A percentile compares a stretch with the other conserved stretches of the same genome.
Evolutionary conservation across 2,329 filamentous ascomycete genomes (phyloP).

Genomic region (Alternaria metachromatica): DNA sequence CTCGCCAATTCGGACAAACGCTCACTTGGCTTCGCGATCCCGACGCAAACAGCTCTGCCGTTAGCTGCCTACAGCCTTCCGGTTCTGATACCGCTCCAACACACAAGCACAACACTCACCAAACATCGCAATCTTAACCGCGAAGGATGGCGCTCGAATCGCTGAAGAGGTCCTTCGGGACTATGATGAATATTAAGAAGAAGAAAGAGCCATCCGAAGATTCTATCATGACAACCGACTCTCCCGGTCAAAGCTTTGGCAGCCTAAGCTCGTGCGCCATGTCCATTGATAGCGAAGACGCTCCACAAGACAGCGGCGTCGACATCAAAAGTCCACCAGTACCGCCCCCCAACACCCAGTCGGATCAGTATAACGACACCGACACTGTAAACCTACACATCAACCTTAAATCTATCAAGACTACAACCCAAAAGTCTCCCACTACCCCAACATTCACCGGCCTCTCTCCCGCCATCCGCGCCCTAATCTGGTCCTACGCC

Average conservation of each 20-base stretch:
- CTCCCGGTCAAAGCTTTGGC: neutral
- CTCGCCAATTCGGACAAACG: neutral
- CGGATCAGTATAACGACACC: neutral
- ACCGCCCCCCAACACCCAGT: neutral
- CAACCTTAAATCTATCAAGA: neutral
- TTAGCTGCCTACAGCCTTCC: neutral
- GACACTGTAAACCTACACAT: neutral
- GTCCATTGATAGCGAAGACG: neutral
- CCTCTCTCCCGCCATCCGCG: conserved; percentile 2
- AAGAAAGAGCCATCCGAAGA: neutral
- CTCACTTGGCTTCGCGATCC: neutral
- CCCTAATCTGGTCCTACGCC: conserved; percentile 11
- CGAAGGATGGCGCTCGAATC: neutral
- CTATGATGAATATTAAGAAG: neutral
- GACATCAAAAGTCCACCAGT: neutral
- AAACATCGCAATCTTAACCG: neutral
- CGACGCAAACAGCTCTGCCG: neutral
- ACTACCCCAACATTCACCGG: neutral
- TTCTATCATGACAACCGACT: neutral
- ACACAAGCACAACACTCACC: neutral
- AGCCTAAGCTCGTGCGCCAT: neutral
- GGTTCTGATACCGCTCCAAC: neutral
- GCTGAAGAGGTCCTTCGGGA: neutral
- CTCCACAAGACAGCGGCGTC: neutral
- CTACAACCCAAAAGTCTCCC: neutral